A percentile compares a stretch with the other conserved stretches of the same genome.
Conservation (phyloP, 2,329 filamentous ascomycete species). For the Madurella fahalii region DNA sequence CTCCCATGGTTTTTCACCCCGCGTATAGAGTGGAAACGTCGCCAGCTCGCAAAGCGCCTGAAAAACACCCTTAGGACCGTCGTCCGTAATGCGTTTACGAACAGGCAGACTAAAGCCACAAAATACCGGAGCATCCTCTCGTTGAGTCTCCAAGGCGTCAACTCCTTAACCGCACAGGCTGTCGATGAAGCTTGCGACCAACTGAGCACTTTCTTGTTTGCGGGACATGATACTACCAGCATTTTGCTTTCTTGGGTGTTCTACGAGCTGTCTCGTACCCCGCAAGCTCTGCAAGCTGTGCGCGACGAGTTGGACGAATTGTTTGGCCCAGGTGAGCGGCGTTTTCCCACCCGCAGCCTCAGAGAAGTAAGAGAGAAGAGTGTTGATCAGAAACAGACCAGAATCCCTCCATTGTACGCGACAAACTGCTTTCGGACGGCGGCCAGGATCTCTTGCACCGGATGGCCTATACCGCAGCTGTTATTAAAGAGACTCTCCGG, state of each 20-base stretch:
- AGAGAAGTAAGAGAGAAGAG: no score
- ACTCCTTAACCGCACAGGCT: slow-evolving; percentile 27
- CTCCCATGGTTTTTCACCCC: slow-evolving; percentile 20
- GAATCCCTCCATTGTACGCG: slow-evolving; percentile 22
- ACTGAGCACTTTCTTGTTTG: slow-evolving; percentile 35
- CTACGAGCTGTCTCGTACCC: slow-evolving; percentile 32
- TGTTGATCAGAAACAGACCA: slow-evolving; percentile 9
- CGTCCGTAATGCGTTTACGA: slow-evolving; percentile 17
- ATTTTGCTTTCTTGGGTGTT: slow-evolving; percentile 32
- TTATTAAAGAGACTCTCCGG: slow-evolving; percentile 35
- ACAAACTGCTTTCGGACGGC: slow-evolving; percentile 20
- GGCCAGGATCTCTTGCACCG: slow-evolving; percentile 27
- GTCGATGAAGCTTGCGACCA: slow-evolving; percentile 32
- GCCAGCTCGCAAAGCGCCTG: slow-evolving; percentile 16
- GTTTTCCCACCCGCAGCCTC: no score
- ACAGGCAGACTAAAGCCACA: background rate
- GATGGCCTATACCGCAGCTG: slow-evolving; percentile 33
- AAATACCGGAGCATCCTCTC: slow-evolving; percentile 29
- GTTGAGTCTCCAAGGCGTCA: slow-evolving; percentile 28
- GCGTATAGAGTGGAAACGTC: slow-evolving; percentile 9
- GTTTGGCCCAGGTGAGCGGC: slow-evolving; percentile 22
- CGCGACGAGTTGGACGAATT: slow-evolving; percentile 32
- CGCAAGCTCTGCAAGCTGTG: slow-evolving; percentile 25
- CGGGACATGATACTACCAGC: slow-evolving; percentile 36
- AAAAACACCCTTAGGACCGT: slow-evolving; percentile 20